Evolutionary conservation across 345 rosid genomes (phyloP), one percentile per base, ranked within the genome.

Genomic region (Gossypium sturtianum): DNA sequence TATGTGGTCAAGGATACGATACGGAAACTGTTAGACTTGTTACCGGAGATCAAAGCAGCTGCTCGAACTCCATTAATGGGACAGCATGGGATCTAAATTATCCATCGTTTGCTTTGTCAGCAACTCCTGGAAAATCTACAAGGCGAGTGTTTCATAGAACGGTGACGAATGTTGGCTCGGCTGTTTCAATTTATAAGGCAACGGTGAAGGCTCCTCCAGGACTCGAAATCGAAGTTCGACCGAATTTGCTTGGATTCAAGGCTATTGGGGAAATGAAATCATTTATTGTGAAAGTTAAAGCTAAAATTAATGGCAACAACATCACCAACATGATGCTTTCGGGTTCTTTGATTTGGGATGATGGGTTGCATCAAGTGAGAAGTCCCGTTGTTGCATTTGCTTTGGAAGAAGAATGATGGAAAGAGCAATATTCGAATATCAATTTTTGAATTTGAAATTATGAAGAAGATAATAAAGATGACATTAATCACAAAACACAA

Each of bases 1-100:
- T 88, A 41, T 81, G 91, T 12, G 83, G 86, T 61, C 84, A 76
- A 75, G 85, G 82, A 22, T 82, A 82, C 41, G 62, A 11, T 3
- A 62, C 53, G 7, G 45, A 54, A 52, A 60, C 52, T 15, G 81
- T 80, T 7, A 38, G 76, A 44, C 70, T 48, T 19, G 66, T 84
- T 12, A 78, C 85, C 1, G 80, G 84, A 2, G 84, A 80, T 27
- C 53, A 12, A 0, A 62, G 19, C 66, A 51, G 20, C 1, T 86
- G 87, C 59, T 81, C 88, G 1, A 23, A 44, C 13, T 19, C 52
- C 34, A 74, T n/a, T 6, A 80, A 75, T 45, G 76, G 71, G 64
- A 68, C 75, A 0, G 83, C 61, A 9, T 77, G 83, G 79, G 84
- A 84, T 62, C 82, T 85, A 11, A 82, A 85, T 75, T 77, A 77